Evolutionary conservation across 257 asterid species (phyloP).

Genomic region (Nicotiana obtusifolia): DNA sequence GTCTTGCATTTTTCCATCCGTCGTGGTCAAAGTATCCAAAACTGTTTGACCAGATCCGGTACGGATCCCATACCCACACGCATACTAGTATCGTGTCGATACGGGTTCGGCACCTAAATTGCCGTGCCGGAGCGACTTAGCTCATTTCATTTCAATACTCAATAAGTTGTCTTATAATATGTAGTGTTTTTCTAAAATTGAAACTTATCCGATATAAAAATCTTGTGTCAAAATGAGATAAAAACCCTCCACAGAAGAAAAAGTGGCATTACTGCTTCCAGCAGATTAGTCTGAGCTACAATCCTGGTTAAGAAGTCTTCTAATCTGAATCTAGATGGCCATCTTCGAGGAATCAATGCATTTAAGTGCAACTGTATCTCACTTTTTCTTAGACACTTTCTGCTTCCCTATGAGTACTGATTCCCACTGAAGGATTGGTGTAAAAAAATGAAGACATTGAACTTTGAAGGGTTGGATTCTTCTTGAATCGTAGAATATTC

Average conservation of each 20-base stretch:
- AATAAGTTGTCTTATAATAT: background rate
- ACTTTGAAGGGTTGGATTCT: background rate
- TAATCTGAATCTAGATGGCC: background rate
- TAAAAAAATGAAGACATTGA: background rate
- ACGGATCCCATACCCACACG: no score
- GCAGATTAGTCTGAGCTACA: background rate
- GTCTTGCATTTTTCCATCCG: no score
- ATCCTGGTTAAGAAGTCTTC: background rate
- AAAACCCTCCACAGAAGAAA: background rate
- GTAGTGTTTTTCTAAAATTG: background rate
- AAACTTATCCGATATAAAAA: background rate
- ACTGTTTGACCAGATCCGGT: no score
- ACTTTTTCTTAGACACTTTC: background rate
- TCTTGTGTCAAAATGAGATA: background rate
- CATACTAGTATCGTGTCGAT: no score
- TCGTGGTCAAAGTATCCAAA: no score
- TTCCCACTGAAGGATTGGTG: background rate
- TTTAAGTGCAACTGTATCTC: constrained; percentile 1
- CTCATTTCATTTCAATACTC: background rate
- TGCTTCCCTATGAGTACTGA: background rate
- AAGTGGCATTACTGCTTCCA: background rate
- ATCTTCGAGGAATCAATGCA: background rate
- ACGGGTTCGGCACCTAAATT: no score
- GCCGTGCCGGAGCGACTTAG: no score
- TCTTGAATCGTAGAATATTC: background rate